Percentiles rank a stretch among this genome's conserved stretches.
These are phyloP conservation scores for Stereocaulon alpinum DNA, from an alignment of 495 filamentous ascomycete genomes.

Conservation along the genomic window DNA sequence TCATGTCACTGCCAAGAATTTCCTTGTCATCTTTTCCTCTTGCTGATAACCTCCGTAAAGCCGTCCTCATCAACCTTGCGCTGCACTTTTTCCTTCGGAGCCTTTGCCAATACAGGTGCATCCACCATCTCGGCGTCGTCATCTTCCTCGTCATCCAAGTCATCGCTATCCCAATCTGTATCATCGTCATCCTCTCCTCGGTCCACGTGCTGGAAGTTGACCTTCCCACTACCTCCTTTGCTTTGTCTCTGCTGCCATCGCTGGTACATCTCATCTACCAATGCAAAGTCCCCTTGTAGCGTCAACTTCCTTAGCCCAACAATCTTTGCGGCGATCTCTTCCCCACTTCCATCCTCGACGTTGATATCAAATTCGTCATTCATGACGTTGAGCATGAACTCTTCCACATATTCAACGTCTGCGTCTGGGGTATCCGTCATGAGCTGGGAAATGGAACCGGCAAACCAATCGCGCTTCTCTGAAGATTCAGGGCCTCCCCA, in stretches of 20 bases:
- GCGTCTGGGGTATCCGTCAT: conserved; percentile 60
- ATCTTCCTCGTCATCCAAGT: conserved; percentile 43
- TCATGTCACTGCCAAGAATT: neutral
- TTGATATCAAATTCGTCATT: conserved; percentile 88
- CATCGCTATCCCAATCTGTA: conserved; percentile 45
- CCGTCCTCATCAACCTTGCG: conserved; percentile 88
- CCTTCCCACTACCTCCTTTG: conserved; percentile 40
- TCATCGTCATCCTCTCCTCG: conserved; percentile 39
- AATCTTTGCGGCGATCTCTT: conserved; percentile 60
- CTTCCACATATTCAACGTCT: conserved; percentile 74
- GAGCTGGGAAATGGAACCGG: conserved; percentile 76
- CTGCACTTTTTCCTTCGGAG: conserved; percentile 51
- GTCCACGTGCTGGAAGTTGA: conserved; percentile 48
- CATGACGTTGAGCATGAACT: conserved; percentile 77
- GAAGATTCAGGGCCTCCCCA: conserved; percentile 79
- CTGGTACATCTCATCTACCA: conserved; percentile 57
- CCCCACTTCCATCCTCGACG: conserved; percentile 80
- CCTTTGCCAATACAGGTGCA: conserved; percentile 49
- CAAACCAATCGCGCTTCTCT: conserved; percentile 95
- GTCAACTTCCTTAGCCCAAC: conserved; percentile 54
- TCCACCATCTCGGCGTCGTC: conserved; percentile 69
- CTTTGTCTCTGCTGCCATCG: conserved; percentile 49
- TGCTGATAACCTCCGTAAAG: conserved; percentile 78
- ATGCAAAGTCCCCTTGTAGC: conserved; percentile 50
- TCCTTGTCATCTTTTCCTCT: conserved; percentile 44